Evolutionary conservation across 305 asterid genomes (phyloP), one percentile per base, ranked within the genome.

Genomic region (Lippia alba): DNA sequence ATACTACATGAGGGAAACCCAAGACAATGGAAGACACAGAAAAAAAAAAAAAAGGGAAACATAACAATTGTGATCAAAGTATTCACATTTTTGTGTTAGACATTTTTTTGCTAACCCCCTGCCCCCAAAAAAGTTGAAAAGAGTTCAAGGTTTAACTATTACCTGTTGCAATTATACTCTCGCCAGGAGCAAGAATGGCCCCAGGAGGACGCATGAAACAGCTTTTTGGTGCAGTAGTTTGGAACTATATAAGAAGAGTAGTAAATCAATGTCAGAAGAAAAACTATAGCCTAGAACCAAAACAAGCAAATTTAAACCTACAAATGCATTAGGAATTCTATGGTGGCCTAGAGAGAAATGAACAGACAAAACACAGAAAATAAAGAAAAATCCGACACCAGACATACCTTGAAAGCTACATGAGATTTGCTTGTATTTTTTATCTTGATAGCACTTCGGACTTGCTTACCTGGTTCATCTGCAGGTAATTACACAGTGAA

Each of bases 141-240:
- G 67, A 36, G 39, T 18, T 8, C 62, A 12, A 9, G 17, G 59
- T 53, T 58, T 55, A 76, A 66, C 67, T 60, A 58, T 84, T 85
- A 89, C 97, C 97, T 11, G 96, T 84, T 76, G 97, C 97, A 69
- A 91, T 84, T 60, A 94, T 75, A 76, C 85, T 89, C 87, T 91
- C 93, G 70, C 99, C 96, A 55, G 97, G 99, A 76, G 96, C 77
- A 80, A 94, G 96, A 79, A 94, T 83, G 77, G 94, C 96, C 10
- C 99, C 99, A 66, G 99, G 99, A 76, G 99, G 99, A 68, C 97
- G 97, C 97, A 94, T 89, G 82, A 91, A 94, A 85, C 97, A 94
- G 73, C 97, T 91, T 78, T 91, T 94, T 33, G 99, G 99, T 55
- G 89, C 94, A 74, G 97, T 91, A 60, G 97, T 94, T 91, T 91